Percentiles rank a stretch among this genome's conserved stretches.
Conservation (phyloP, 176 grass and related monocot genomes). For the Themeda triandra region DNA sequence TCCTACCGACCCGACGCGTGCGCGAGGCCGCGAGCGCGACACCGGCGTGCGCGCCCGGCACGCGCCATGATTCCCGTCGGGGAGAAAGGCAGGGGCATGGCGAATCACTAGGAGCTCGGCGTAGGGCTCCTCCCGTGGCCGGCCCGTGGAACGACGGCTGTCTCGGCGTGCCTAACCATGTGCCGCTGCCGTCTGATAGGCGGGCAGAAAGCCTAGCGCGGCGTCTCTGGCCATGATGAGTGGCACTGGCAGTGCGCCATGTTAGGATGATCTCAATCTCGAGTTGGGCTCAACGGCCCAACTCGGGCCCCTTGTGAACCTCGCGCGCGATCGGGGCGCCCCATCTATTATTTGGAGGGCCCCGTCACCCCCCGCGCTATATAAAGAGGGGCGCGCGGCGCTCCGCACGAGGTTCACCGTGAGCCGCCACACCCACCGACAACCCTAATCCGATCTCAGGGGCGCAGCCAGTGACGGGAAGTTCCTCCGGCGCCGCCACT, state of each 20-base stretch:
- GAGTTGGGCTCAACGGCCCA: too few species aligned
- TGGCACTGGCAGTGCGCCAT: background rate
- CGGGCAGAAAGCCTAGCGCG: background rate
- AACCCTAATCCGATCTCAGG: too few species aligned
- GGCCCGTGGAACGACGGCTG: background rate
- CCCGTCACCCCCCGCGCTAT: too few species aligned
- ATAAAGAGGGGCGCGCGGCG: too few species aligned
- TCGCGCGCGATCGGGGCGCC: too few species aligned
- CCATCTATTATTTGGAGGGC: too few species aligned
- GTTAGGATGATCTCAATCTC: too few species aligned
- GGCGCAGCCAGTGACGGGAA: too few species aligned
- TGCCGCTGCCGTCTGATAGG: background rate
- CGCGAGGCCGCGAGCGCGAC: background rate
- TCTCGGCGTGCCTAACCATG: constrained; percentile 5
- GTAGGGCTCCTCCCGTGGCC: background rate
- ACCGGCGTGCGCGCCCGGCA: background rate
- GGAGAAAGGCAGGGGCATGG: background rate
- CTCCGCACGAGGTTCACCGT: too few species aligned
- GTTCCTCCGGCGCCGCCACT: too few species aligned
- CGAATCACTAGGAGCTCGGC: background rate
- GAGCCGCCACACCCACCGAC: too few species aligned
- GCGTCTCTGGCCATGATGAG: background rate
- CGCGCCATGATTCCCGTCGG: constrained; percentile 31
- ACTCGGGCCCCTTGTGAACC: too few species aligned
- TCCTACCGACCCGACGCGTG: background rate